Percentiles rank a stretch among this genome's conserved stretches.
Evolutionary conservation across 805 yeast genomes (phyloP).

Genomic region (Kazachstania africana): DNA sequence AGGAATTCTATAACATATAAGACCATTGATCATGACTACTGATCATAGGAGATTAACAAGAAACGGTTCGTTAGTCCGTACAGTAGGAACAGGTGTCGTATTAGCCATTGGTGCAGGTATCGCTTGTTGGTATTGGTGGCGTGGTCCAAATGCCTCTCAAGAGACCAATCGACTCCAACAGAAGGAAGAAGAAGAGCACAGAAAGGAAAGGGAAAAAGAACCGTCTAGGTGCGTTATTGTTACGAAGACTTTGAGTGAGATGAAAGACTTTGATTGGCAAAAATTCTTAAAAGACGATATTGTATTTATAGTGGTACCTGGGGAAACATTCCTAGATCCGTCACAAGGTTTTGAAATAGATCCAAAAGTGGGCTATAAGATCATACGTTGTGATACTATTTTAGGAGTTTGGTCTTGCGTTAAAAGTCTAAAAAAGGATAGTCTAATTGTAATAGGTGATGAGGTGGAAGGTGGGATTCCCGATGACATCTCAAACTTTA

Average conservation of each 20-base stretch:
- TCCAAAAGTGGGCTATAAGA: constrained; percentile 17
- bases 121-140: not conserved
- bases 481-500: constrained; percentile 20
- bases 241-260: constrained; percentile 8
- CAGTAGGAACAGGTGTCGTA: not conserved
- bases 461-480: constrained; percentile 22
- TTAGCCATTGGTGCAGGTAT: not conserved
- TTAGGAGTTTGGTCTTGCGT: constrained; percentile 44
- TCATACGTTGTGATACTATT: constrained; percentile 36
- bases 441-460: constrained; percentile 18
- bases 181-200: not conserved
- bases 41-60: too few relatives aligned
- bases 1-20: too few relatives aligned
- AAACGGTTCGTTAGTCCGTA: too few relatives aligned
- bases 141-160: not conserved
- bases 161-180: too few relatives aligned
- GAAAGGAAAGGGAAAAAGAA: not conserved
- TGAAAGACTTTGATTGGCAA: constrained; percentile 10
- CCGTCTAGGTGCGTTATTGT: constrained; percentile 12
- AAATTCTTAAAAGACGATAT: constrained; percentile 13
- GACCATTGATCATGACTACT: too few relatives aligned
- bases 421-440: constrained; percentile 35
- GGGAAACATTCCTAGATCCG: constrained; percentile 7
- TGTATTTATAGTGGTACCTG: constrained; percentile 29
- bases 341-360: constrained; percentile 11